These are phyloP conservation scores for Poronia punctata DNA, from an alignment of 495 filamentous ascomycete genomes.

Conservation along the genomic window DNA sequence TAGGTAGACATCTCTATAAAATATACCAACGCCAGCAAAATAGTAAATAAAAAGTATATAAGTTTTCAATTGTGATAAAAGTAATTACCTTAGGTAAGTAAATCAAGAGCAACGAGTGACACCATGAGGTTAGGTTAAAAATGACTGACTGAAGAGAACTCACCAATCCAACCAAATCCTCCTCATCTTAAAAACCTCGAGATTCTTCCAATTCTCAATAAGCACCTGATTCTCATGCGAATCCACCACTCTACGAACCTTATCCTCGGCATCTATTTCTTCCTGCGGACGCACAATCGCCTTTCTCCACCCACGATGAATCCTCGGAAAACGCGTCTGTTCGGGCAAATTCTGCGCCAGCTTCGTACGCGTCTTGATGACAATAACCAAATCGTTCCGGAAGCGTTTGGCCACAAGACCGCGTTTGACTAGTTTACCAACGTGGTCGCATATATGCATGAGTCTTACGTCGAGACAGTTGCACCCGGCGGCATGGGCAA, in stretches of 20 bases:
- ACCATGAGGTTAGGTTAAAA: too few species aligned
- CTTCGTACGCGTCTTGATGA: not conserved
- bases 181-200: slow-evolving; percentile 10
- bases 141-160: too few species aligned
- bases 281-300: not conserved
- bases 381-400: slow-evolving; percentile 5
- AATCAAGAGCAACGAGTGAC: too few species aligned
- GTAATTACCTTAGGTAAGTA: too few species aligned
- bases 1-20: too few species aligned
- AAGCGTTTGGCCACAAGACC: not conserved
- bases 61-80: too few species aligned
- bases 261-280: not conserved
- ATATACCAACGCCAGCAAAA: too few species aligned
- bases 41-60: too few species aligned
- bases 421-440: not conserved
- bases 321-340: not conserved
- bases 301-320: not conserved
- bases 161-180: slow-evolving; percentile 23
- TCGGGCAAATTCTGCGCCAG: not conserved
- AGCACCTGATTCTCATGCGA: slow-evolving; percentile 7
- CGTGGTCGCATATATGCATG: slow-evolving; percentile 1
- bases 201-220: slow-evolving; percentile 16
- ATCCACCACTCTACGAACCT: slow-evolving; percentile 6
- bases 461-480: slow-evolving; percentile 3
- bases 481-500: slow-evolving; percentile 1